phyloP scores from a whole-genome alignment of 441 rosid species.

The Theobroma grandiflorum region DNA sequence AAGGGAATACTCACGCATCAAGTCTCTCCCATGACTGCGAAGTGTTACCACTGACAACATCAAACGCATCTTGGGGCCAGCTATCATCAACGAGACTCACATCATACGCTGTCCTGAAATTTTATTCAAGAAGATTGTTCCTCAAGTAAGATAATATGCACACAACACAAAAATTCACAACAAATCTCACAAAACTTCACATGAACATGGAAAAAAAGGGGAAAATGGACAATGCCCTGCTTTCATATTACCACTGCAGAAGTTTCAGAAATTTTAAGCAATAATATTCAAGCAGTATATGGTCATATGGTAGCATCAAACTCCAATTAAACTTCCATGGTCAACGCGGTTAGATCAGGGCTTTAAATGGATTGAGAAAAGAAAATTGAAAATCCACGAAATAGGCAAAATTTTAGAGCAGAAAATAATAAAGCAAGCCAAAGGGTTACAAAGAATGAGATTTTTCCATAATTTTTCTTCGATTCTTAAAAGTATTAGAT shows the following conservation, averaged over 20 bases:
- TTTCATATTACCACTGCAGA: not conserved
- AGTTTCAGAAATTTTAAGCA: not conserved
- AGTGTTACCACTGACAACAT: slow-evolving; percentile 72
- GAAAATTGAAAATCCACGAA: not conserved
- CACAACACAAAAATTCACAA: not conserved
- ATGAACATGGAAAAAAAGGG: slow-evolving; percentile 8
- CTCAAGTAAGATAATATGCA: slow-evolving; percentile 21
- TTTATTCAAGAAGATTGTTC: not conserved
- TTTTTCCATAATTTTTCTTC: not conserved
- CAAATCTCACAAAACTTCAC: not conserved
- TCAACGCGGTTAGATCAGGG: not conserved
- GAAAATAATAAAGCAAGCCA: not conserved
- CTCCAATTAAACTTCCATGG: not conserved
- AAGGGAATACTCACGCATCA: slow-evolving; percentile 74
- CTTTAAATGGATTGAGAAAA: not conserved
- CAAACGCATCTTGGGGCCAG: slow-evolving; percentile 74
- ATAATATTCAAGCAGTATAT: slow-evolving; percentile 1
- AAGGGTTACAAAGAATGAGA: not conserved
- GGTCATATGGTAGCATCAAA: not conserved
- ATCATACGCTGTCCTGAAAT: slow-evolving; percentile 84
- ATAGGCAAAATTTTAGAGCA: not conserved
- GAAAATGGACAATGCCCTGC: not conserved
- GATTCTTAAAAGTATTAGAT: not conserved
- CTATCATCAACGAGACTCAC: slow-evolving; percentile 68
- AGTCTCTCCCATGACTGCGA: slow-evolving; percentile 95